Evolutionary conservation across 2,329 filamentous ascomycete species (phyloP).

Genomic region (Alternaria postmessia): DNA sequence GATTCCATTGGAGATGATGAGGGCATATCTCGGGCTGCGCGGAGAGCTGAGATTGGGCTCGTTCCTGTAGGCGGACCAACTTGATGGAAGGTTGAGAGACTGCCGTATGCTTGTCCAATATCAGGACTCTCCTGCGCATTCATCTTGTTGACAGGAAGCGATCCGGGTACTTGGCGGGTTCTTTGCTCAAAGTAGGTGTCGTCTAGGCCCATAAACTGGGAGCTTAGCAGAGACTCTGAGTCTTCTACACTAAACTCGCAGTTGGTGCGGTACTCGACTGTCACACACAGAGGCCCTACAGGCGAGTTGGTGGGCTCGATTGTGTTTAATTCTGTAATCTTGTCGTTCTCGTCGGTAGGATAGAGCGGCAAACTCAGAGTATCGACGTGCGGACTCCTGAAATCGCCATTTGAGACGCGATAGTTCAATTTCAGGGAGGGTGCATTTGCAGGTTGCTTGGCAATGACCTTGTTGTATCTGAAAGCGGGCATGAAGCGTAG

Average conservation of each 20-base stretch:
- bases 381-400: conserved; percentile 66
- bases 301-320: conserved; percentile 89
- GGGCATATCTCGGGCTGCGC: conserved; percentile 68
- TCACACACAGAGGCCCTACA: conserved; percentile 81
- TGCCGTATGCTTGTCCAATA: conserved; percentile 83
- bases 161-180: conserved; percentile 72
- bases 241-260: conserved; percentile 93
- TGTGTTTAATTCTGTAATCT: conserved; percentile 70
- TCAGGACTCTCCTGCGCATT: conserved; percentile 62
- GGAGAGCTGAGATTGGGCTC: conserved; percentile 84
- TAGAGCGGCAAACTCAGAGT: conserved; percentile 75
- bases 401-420: conserved; percentile 73
- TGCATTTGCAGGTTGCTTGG: conserved; percentile 72
- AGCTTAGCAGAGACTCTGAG: conserved; percentile 88
- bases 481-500: conserved; percentile 84
- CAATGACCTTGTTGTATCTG: conserved; percentile 79
- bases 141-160: conserved; percentile 71
- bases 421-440: conserved; percentile 76
- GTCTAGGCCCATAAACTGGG: conserved; percentile 89
- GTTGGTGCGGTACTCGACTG: conserved; percentile 84
- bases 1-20: conserved; percentile 61
- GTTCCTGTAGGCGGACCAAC: conserved; percentile 79
- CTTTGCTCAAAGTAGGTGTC: conserved; percentile 85
- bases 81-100: conserved; percentile 84
- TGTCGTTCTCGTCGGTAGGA: conserved; percentile 61